These are phyloP conservation scores for Schizosaccharomyces versatilis DNA, from an alignment of 1,139 yeast genomes.

Conservation along the genomic window DNA sequence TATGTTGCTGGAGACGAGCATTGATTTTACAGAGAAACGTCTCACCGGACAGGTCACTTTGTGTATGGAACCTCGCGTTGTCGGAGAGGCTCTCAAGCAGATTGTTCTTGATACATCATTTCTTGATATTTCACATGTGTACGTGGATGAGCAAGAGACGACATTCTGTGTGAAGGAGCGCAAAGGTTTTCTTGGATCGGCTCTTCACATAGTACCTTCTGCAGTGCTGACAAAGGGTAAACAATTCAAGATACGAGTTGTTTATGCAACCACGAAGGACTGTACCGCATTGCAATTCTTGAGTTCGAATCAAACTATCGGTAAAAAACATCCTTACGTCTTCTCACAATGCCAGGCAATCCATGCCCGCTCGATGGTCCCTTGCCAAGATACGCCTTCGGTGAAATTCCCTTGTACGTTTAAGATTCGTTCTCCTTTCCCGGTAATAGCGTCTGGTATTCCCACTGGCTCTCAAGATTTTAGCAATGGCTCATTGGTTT, in stretches of 20 bases:
- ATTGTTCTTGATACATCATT: conserved; percentile 50
- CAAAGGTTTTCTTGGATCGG: conserved; percentile 44
- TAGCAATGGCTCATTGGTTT: conserved; percentile 17
- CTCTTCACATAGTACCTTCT: conserved; percentile 25
- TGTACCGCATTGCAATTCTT: conserved; percentile 82
- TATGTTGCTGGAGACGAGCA: conserved; percentile 10
- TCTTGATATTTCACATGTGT: conserved; percentile 28
- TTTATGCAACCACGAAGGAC: conserved; percentile 42
- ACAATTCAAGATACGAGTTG: conserved; percentile 23
- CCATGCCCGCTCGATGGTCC: conserved; percentile 72
- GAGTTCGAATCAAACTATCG: conserved; percentile 57
- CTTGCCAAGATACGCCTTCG: conserved; percentile 81
- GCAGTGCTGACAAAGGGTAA: conserved; percentile 10
- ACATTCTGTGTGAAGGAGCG: conserved; percentile 27
- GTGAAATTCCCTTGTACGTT: conserved; percentile 46
- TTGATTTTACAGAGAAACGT: conserved; percentile 32
- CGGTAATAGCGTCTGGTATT: conserved; percentile 14
- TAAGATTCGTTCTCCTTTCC: conserved; percentile 29
- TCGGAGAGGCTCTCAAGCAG: conserved; percentile 15
- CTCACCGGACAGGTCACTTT: conserved; percentile 38
- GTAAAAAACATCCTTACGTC: conserved; percentile 46
- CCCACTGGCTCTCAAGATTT: conserved; percentile 12
- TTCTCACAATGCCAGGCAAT: conserved; percentile 84
- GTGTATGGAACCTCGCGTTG: conserved; percentile 20
- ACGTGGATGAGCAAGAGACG: conserved; percentile 20